Percentiles rank a stretch among this genome's conserved stretches.
Conservation (phyloP, 2,329 filamentous ascomycete species). For the Pestalotiopsis sp. region DNA sequence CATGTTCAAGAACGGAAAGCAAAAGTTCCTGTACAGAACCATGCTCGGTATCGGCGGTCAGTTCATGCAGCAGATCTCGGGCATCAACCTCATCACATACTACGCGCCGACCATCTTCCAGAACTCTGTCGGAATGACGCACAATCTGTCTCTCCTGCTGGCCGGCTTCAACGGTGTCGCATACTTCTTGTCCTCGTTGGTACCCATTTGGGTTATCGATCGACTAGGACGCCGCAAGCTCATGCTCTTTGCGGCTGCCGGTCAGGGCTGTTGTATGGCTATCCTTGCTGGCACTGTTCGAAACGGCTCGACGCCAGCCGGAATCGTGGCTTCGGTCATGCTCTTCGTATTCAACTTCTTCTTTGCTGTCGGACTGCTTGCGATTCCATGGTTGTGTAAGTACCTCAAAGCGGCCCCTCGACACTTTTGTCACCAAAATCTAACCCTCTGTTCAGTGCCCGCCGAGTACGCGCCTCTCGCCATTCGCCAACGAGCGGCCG, state of each 20-base stretch:
- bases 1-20: conserved; percentile 43
- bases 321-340: conserved; percentile 47
- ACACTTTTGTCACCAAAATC: not conserved
- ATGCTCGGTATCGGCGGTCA: conserved; percentile 45
- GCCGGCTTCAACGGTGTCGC: conserved; percentile 54
- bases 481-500: conserved; percentile 40
- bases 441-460: conserved; percentile 27
- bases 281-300: conserved; percentile 47
- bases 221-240: conserved; percentile 58
- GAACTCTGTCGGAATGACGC: conserved; percentile 43
- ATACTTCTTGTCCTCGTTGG: conserved; percentile 33
- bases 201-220: conserved; percentile 38
- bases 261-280: conserved; percentile 46
- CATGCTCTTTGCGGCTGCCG: conserved; percentile 51
- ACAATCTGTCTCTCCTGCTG: conserved; percentile 50
- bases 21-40: conserved; percentile 42
- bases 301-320: conserved; percentile 37
- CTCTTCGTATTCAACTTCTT: conserved; percentile 46
- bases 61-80: conserved; percentile 45
- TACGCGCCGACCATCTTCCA: conserved; percentile 48
- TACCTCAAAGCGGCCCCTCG: not conserved
- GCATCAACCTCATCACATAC: conserved; percentile 39
- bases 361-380: conserved; percentile 43
- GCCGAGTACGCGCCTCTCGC: conserved; percentile 46
- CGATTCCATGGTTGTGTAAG: conserved; percentile 36